Percentiles rank a stretch among this genome's conserved stretches.
Conservation (phyloP, 495 filamentous ascomycete species). For the Astrocystis sublimbata region DNA sequence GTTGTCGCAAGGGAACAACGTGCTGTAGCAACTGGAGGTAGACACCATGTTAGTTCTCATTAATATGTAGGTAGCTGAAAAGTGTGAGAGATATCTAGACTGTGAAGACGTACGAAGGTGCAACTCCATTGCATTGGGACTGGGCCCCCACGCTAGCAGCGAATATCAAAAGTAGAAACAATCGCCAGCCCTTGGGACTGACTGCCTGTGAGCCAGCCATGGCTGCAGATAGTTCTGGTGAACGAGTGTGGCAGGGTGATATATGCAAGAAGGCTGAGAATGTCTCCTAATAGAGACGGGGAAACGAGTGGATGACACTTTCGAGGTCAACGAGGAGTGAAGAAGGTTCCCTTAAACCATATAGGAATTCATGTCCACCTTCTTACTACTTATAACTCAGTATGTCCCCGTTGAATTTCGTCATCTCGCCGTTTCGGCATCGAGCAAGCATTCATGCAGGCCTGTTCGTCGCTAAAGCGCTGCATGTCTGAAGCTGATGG, state of each 20-base stretch:
- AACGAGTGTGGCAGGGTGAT: not conserved
- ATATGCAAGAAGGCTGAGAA: not conserved
- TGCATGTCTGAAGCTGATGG: conserved; percentile 2
- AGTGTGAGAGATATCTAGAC: not conserved
- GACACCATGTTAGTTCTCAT: not conserved
- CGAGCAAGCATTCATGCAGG: not conserved
- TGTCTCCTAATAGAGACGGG: not conserved
- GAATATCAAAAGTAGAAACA: conserved; percentile 23
- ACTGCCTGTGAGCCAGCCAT: not conserved
- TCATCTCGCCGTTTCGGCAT: not conserved
- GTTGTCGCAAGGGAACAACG: conserved; percentile 30
- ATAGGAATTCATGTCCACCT: not conserved
- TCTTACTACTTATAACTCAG: conserved; percentile 8
- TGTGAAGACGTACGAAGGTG: conserved; percentile 5
- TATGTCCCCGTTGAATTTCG: not conserved
- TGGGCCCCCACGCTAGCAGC: conserved; percentile 18
- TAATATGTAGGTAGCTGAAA: too few relatives aligned
- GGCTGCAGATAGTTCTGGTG: not conserved
- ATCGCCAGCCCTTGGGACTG: not conserved
- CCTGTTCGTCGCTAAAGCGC: not conserved
- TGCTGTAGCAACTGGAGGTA: conserved; percentile 26
- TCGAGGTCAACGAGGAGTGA: not conserved
- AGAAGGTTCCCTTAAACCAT: not conserved
- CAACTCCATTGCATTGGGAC: conserved; percentile 22
- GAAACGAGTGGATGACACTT: not conserved